phyloP scores from a whole-genome alignment of 1,139 yeast genomes.

The Pichia terricola region DNA sequence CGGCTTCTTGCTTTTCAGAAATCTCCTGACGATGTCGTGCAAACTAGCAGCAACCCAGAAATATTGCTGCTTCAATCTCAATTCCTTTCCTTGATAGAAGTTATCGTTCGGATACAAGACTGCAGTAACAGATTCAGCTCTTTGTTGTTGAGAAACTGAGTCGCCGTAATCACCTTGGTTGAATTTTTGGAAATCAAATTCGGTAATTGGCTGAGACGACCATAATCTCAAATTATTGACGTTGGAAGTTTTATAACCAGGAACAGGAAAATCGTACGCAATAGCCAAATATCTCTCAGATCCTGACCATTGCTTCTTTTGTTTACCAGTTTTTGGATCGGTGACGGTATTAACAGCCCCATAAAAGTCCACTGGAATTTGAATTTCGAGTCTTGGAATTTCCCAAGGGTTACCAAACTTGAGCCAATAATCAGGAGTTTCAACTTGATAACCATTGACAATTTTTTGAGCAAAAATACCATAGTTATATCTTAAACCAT shows the following conservation, averaged over 20 bases:
- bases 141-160: conserved; percentile 76
- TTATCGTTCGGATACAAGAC: conserved; percentile 91
- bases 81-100: conserved; percentile 82
- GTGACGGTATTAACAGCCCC: conserved; percentile 55
- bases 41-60: conserved; percentile 96
- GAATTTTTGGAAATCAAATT: conserved; percentile 86
- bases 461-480: conserved; percentile 90
- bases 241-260: conserved; percentile 76
- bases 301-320: conserved; percentile 67
- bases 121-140: conserved; percentile 86
- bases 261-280: conserved; percentile 91
- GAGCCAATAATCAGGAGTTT: conserved; percentile 91
- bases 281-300: conserved; percentile 85
- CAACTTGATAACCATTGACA: conserved; percentile 88
- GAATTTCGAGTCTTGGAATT: conserved; percentile 76
- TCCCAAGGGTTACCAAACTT: conserved; percentile 90
- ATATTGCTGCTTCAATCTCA: conserved; percentile 90
- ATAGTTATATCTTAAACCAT: conserved; percentile 85
- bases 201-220: conserved; percentile 85
- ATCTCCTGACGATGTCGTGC: conserved; percentile 85
- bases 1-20: conserved; percentile 67
- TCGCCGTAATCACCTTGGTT: conserved; percentile 86
- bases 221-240: conserved; percentile 87
- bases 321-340: conserved; percentile 39
- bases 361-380: conserved; percentile 86